Percentiles rank a stretch among this genome's conserved stretches.
phyloP scores from a whole-genome alignment of 495 filamentous ascomycete genomes.

The Rostrohypoxylon terebratum region DNA sequence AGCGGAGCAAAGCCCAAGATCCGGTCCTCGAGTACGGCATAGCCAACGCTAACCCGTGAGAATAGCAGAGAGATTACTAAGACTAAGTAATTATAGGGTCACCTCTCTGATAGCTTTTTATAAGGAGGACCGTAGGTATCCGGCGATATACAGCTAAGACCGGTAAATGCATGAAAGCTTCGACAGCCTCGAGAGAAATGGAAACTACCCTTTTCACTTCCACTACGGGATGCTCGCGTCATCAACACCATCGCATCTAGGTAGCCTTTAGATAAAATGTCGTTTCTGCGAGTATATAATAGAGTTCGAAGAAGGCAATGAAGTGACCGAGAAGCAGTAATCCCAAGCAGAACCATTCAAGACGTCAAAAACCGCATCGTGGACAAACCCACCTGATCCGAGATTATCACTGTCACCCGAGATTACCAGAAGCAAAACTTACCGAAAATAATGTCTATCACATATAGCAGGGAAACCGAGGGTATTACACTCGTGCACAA shows the following conservation, averaged over 20 bases:
- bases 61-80: neutral
- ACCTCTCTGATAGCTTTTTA: neutral
- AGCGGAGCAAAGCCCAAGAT: conserved; percentile 27
- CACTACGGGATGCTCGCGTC: conserved; percentile 9
- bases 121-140: neutral
- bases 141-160: conserved; percentile 35
- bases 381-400: neutral
- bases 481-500: conserved; percentile 52
- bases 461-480: conserved; percentile 45
- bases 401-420: neutral
- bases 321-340: neutral
- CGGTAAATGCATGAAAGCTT: conserved; percentile 12
- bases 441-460: conserved; percentile 36
- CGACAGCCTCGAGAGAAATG: neutral
- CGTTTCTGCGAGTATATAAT: conserved; percentile 12
- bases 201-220: neutral
- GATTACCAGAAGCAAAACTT: conserved; percentile 6
- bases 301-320: conserved; percentile 9
- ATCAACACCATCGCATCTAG: neutral
- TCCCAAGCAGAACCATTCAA: conserved; percentile 3
- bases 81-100: neutral
- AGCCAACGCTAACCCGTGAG: neutral
- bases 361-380: neutral
- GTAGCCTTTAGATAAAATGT: neutral
- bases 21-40: neutral